A percentile compares a stretch with the other conserved stretches of the same genome.
Evolutionary conservation across 1,284 basidiomycete species (phyloP).

Genomic region (Cutaneotrichosporon spelunceum): DNA sequence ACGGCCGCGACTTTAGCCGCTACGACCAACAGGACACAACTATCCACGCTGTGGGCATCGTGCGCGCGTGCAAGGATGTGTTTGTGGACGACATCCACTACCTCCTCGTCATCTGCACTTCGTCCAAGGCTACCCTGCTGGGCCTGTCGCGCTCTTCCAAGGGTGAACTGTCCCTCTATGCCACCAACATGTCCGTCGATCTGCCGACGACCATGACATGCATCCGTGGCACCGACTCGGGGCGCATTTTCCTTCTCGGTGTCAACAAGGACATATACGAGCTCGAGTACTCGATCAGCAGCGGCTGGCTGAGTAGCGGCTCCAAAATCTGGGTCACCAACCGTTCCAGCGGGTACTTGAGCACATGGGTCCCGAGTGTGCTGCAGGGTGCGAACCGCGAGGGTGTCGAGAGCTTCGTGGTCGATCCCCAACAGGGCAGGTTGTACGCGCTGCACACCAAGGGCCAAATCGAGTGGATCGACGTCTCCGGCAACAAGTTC

Average conservation of each 20-base stretch:
- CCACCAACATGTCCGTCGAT: conserved; percentile 80
- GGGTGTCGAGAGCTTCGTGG: conserved; percentile 44
- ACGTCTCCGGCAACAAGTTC: conserved; percentile 35
- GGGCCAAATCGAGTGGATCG: conserved; percentile 39
- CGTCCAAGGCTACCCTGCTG: conserved; percentile 75
- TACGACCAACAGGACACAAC: conserved; percentile 89
- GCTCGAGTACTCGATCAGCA: conserved; percentile 83
- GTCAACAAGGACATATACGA: conserved; percentile 88
- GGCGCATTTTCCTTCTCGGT: conserved; percentile 88
- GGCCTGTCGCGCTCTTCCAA: conserved; percentile 63
- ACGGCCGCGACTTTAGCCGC: conserved; percentile 60
- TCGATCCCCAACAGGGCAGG: conserved; percentile 39
- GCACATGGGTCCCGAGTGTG: conserved; percentile 34
- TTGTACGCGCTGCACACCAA: conserved; percentile 41
- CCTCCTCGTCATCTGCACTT: conserved; percentile 86
- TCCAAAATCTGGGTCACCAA: conserved; percentile 54
- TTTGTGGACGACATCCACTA: conserved; percentile 91
- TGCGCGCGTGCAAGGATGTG: conserved; percentile 66
- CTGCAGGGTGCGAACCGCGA: conserved; percentile 20
- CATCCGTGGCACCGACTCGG: conserved; percentile 72
- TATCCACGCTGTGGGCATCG: conserved; percentile 79
- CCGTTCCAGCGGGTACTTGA: conserved; percentile 33
- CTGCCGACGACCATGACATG: conserved; percentile 70
- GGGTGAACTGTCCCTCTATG: conserved; percentile 78
- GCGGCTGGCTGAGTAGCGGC: conserved; percentile 73